Percentiles rank a stretch among this genome's conserved stretches.
phyloP scores from a whole-genome alignment of 768 basidiomycete genomes.

The Tricholomella constricta region DNA sequence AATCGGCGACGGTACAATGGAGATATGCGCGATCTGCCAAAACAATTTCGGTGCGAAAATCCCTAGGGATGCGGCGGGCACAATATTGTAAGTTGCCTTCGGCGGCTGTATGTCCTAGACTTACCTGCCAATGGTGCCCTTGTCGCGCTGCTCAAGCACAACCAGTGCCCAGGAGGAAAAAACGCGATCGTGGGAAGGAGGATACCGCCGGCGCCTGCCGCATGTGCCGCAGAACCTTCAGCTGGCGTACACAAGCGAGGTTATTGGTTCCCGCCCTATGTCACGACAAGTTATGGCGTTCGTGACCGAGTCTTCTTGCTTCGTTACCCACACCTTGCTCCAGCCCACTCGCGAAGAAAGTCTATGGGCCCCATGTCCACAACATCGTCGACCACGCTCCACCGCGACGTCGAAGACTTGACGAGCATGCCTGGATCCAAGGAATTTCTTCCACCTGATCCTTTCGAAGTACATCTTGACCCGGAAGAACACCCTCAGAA shows the following conservation, averaged over 20 bases:
- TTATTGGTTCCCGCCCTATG: constrained; percentile 5
- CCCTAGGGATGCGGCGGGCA: neutral
- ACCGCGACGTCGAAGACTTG: constrained; percentile 1
- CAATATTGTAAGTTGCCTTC: neutral
- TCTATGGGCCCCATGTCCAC: constrained; percentile 7
- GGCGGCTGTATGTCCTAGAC: neutral
- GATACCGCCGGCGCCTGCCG: constrained; percentile 17
- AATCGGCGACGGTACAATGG: too few species aligned
- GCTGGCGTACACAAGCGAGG: neutral
- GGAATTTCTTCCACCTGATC: constrained; percentile 7
- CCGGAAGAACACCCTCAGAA: constrained; percentile 44
- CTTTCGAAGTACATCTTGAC: constrained; percentile 39
- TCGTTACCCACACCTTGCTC: constrained; percentile 1
- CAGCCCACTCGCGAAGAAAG: neutral
- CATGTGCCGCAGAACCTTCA: constrained; percentile 11
- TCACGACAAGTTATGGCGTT: constrained; percentile 9
- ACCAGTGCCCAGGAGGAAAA: neutral
- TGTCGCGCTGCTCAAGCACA: neutral
- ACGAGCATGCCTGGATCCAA: neutral
- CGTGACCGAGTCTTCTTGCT: constrained; percentile 8
- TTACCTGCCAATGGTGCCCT: too few species aligned
- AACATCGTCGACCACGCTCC: constrained; percentile 11
- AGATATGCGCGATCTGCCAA: neutral
- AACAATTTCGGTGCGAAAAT: neutral
- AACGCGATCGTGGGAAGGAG: neutral